A percentile compares a stretch with the other conserved stretches of the same genome.
Evolutionary conservation across 192 early-diverging fungal species (phyloP).

Genomic region (Backusella tuberculispora): DNA sequence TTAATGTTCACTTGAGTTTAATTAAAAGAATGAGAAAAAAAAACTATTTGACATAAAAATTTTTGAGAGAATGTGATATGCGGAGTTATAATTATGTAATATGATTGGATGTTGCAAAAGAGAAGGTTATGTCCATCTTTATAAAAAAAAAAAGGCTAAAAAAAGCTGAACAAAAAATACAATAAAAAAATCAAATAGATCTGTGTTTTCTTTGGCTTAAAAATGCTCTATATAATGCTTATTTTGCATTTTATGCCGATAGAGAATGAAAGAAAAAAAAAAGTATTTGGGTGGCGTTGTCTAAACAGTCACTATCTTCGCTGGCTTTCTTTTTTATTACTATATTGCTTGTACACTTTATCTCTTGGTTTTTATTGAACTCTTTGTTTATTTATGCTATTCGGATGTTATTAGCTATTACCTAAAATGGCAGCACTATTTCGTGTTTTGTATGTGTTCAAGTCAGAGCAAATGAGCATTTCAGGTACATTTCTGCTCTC

Average conservation of each 20-base stretch:
- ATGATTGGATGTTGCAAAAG: not conserved
- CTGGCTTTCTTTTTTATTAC: not conserved
- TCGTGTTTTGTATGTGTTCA: not conserved
- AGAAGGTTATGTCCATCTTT: not conserved
- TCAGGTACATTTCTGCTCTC: too few species aligned
- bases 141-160: not conserved
- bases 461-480: too few species aligned
- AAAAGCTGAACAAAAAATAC: not conserved
- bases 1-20: not conserved
- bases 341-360: not conserved
- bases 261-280: not conserved
- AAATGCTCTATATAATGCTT: not conserved
- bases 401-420: not conserved
- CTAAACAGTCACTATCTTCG: conserved; percentile 2
- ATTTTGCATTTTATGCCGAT: not conserved
- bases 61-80: not conserved
- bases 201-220: not conserved
- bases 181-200: not conserved
- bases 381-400: not conserved
- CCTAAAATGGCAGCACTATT: conserved; percentile 6
- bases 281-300: not conserved
- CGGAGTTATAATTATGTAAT: not conserved
- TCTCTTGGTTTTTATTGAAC: not conserved
- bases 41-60: not conserved
- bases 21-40: not conserved